These are phyloP conservation scores for Metschnikowia bowlesiae DNA, from an alignment of 805 yeast genomes.

Conservation along the genomic window DNA sequence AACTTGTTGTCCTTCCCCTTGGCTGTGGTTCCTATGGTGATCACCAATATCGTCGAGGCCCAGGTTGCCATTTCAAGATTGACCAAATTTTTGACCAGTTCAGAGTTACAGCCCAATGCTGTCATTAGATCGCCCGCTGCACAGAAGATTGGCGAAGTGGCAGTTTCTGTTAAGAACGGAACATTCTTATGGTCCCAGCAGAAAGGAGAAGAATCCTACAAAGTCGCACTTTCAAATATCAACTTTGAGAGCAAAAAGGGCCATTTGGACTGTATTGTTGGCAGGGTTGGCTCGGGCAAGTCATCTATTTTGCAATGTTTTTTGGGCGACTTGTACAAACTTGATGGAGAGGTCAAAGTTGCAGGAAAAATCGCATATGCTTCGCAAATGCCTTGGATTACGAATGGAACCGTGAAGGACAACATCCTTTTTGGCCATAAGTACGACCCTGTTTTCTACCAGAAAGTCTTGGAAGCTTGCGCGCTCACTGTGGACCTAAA, in stretches of 20 bases:
- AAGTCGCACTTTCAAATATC: slow-evolving; percentile 61
- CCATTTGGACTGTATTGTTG: slow-evolving; percentile 79
- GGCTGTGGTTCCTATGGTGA: slow-evolving; percentile 86
- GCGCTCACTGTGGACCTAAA: slow-evolving; percentile 76
- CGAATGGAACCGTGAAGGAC: slow-evolving; percentile 90
- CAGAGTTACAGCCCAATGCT: slow-evolving; percentile 81
- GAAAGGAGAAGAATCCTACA: slow-evolving; percentile 52
- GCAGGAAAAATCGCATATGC: slow-evolving; percentile 85
- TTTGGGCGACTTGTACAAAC: slow-evolving; percentile 76
- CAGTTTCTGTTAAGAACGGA: slow-evolving; percentile 58
- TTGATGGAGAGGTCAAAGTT: slow-evolving; percentile 64
- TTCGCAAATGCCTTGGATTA: slow-evolving; percentile 94
- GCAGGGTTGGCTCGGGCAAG: slow-evolving; percentile 88
- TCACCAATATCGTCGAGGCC: slow-evolving; percentile 82
- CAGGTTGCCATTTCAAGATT: slow-evolving; percentile 78
- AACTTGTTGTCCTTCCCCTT: slow-evolving; percentile 88
- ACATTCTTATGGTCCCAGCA: slow-evolving; percentile 76
- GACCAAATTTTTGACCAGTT: slow-evolving; percentile 62
- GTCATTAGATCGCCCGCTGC: slow-evolving; percentile 51
- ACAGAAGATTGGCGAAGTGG: slow-evolving; percentile 57
- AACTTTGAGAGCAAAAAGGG: slow-evolving; percentile 66
- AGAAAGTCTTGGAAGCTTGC: slow-evolving; percentile 79
- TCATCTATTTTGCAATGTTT: slow-evolving; percentile 76
- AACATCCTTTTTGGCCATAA: slow-evolving; percentile 88
- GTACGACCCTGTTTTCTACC: slow-evolving; percentile 77